Base-by-base conservation (phyloP, 495 filamentous ascomycete species). In the Hyaloscypha variabilis region DNA sequence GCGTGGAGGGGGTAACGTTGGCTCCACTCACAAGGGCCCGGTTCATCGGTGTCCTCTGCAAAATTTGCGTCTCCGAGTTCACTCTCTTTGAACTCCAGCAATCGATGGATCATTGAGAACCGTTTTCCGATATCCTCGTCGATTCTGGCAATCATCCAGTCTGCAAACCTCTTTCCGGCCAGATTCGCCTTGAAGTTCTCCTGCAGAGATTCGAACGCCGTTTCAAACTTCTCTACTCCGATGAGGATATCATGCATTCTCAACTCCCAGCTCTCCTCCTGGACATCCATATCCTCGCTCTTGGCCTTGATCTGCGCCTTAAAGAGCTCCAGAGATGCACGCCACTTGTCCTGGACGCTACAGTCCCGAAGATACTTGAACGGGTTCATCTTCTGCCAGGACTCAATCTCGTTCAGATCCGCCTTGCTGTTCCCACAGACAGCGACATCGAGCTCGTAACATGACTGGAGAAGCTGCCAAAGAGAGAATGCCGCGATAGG, bases 51-150 rank as follows among this genome's bases (percentile, higher is more conserved):
- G 14, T 58, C 54, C 11, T 58, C 54, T 21, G 54, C 49, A 54
- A 25, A 54, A 31, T 25, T 26, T 31, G 34, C 28, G 13, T 23
- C 26, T 14, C 54, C 28, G 26, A 65, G 54, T 52, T 65, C 62
- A n/a, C 29, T 46, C 3, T 65, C 54, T n/a, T 65, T 65, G 36
- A 65, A 50, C 34, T 65, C 62, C n/a, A 65, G 26, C 34, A 65
- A n/a, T 23, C 31, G 28, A 19, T 53, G 30, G 23, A 65, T 65
- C 39, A 65, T 46, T 2, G 55, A 58, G 28, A 65, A 65, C 21
- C 62, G 53, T 24, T 58, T 50, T 10, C 62, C 62, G 24, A 65
- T 53, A 29, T 65, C 62, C 24, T 65, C 62, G 13, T 58, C 54
- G 28, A 65, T 65, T 28, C 62, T 42, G 0, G 28, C 54, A 3